Evolutionary conservation across 2,329 filamentous ascomycete species (phyloP).

Genomic region (Hirsutella rhossiliensis): DNA sequence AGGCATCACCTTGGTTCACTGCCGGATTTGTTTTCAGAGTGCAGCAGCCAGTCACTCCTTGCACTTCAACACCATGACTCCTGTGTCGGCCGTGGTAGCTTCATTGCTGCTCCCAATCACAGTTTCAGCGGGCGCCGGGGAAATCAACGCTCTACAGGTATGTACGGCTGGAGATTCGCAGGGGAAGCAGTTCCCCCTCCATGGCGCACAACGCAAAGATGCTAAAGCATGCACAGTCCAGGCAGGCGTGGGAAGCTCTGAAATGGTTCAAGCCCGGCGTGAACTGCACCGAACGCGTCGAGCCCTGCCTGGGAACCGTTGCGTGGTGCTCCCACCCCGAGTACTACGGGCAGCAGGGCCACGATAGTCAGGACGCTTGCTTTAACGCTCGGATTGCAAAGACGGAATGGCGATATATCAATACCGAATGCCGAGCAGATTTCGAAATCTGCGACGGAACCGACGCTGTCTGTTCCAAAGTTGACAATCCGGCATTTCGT

Average conservation of each 20-base stretch:
- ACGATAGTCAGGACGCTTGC: neutral
- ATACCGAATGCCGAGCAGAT: neutral
- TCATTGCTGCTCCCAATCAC: neutral
- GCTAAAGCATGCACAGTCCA: neutral
- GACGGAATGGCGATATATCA: constrained; percentile 1
- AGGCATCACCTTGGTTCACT: too few relatives aligned
- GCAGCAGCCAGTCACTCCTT: neutral
- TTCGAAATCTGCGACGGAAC: constrained; percentile 2
- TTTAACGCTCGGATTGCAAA: neutral
- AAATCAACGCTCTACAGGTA: neutral
- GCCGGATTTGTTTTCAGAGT: neutral
- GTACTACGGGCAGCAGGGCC: neutral
- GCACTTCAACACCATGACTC: neutral
- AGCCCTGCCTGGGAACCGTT: constrained; percentile 1
- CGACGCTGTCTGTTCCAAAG: neutral
- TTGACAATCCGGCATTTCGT: neutral
- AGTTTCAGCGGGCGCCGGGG: neutral
- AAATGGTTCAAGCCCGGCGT: neutral
- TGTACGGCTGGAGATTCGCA: neutral
- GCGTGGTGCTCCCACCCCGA: neutral
- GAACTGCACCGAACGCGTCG: neutral
- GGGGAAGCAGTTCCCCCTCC: neutral
- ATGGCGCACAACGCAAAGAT: neutral
- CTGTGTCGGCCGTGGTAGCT: neutral
- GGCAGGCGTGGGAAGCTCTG: neutral